Conservation (phyloP, 1,284 basidiomycete genomes). For the Ceratobasidium sp. region DNA sequence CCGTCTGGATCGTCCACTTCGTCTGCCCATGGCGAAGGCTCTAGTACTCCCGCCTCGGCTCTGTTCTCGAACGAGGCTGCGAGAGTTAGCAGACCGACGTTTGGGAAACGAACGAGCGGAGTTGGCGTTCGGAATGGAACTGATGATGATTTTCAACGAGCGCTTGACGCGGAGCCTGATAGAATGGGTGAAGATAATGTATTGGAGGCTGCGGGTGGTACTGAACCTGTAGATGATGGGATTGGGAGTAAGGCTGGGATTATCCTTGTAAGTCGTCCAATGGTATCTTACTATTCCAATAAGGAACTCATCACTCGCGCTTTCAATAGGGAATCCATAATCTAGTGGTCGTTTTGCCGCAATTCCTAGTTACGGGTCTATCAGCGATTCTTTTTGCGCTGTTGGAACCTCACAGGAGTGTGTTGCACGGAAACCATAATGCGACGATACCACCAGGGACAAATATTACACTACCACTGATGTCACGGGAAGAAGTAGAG, state of each 20-base stretch:
- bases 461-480: conserved; percentile 29
- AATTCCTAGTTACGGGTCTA: conserved; percentile 64
- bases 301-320: too few species aligned
- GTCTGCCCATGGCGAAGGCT: conserved; percentile 23
- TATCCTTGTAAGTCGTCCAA: conserved; percentile 80
- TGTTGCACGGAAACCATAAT: conserved; percentile 56
- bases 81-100: conserved; percentile 22
- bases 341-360: conserved; percentile 83
- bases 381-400: conserved; percentile 67
- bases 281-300: too few species aligned
- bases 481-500: conserved; percentile 44
- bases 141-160: conserved; percentile 30
- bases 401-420: conserved; percentile 70
- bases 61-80: conserved; percentile 36
- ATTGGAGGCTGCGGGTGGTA: conserved; percentile 40
- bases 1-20: conserved; percentile 20
- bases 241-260: conserved; percentile 88
- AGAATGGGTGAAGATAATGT: conserved; percentile 14
- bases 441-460: conserved; percentile 44
- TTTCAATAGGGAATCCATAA: conserved; percentile 97
- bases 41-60: conserved; percentile 25
- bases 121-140: conserved; percentile 34
- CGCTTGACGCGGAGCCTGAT: conserved; percentile 3
- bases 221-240: conserved; percentile 52
- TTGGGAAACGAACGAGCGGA: conserved; percentile 40